Evolutionary conservation across 805 yeast genomes (phyloP).

Genomic region (Pichia deserticola): DNA sequence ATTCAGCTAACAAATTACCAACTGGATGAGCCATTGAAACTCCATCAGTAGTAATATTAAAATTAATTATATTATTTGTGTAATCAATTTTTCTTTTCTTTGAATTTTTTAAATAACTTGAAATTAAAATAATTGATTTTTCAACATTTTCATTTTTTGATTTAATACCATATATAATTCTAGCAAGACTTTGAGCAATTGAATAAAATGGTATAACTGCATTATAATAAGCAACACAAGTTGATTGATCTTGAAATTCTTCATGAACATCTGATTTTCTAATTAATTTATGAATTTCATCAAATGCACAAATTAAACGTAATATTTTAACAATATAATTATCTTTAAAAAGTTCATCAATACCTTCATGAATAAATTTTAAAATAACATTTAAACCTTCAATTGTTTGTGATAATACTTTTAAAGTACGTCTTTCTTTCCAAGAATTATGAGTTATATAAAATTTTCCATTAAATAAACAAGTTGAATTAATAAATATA

Average conservation of each 20-base stretch:
- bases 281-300: slow-evolving; percentile 47
- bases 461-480: slow-evolving; percentile 10
- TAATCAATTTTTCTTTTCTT: neutral
- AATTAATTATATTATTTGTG: neutral
- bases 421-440: slow-evolving; percentile 9
- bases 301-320: slow-evolving; percentile 45
- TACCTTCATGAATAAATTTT: slow-evolving; percentile 21
- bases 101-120: slow-evolving; percentile 24
- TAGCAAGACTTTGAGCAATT: slow-evolving; percentile 21
- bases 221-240: slow-evolving; percentile 43
- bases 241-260: slow-evolving; percentile 41
- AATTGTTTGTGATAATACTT: slow-evolving; percentile 5
- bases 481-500: slow-evolving; percentile 1
- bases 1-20: slow-evolving; percentile 45
- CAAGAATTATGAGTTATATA: slow-evolving; percentile 7
- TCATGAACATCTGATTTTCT: slow-evolving; percentile 68
- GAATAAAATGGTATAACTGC: slow-evolving; percentile 21
- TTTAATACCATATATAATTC: slow-evolving; percentile 18
- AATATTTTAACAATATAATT: slow-evolving; percentile 33
- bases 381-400: slow-evolving; percentile 19
- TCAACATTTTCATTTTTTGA: slow-evolving; percentile 17
- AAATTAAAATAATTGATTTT: slow-evolving; percentile 31
- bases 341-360: slow-evolving; percentile 14
- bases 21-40: slow-evolving; percentile 56
- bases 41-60: slow-evolving; percentile 35